Evolutionary conservation across 805 yeast species (phyloP).

Genomic region (Yamadazyma akitaensis): DNA sequence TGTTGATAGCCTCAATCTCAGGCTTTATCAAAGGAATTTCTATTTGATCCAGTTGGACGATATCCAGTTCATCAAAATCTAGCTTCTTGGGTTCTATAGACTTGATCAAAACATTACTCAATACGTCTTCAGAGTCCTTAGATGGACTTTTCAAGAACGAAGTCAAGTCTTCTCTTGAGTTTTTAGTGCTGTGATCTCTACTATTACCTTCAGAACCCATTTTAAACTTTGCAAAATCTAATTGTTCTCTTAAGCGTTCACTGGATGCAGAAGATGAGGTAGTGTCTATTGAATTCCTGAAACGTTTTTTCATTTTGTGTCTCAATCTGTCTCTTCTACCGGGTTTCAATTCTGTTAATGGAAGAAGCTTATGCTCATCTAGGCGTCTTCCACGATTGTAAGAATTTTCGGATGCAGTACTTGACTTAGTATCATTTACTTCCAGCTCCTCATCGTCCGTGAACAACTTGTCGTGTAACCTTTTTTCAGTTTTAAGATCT

Average conservation of each 20-base stretch:
- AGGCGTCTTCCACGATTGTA: background rate
- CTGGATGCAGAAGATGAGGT: slow-evolving; percentile 6
- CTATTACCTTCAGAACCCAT: background rate
- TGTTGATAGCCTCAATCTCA: background rate
- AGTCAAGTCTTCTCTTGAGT: slow-evolving; percentile 1
- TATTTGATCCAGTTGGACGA: background rate
- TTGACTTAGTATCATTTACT: background rate
- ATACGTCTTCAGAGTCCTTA: slow-evolving; percentile 1
- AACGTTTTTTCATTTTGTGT: slow-evolving; percentile 5
- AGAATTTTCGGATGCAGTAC: background rate
- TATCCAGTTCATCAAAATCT: slow-evolving; percentile 4
- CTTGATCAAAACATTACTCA: slow-evolving; percentile 2
- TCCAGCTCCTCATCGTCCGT: slow-evolving; percentile 15
- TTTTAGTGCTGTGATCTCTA: background rate
- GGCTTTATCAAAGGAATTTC: background rate
- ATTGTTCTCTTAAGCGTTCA: slow-evolving; percentile 3
- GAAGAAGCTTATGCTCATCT: slow-evolving; percentile 2
- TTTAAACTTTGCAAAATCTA: background rate
- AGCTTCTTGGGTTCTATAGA: slow-evolving; percentile 2
- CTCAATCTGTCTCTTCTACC: slow-evolving; percentile 12
- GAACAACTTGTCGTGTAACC: slow-evolving; percentile 35
- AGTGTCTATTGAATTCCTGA: slow-evolving; percentile 4
- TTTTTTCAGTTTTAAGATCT: slow-evolving; percentile 7
- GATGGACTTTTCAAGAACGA: background rate
- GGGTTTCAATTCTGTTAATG: slow-evolving; percentile 6